phyloP scores from a whole-genome alignment of 805 yeast genomes.

The Candida schatavii region DNA sequence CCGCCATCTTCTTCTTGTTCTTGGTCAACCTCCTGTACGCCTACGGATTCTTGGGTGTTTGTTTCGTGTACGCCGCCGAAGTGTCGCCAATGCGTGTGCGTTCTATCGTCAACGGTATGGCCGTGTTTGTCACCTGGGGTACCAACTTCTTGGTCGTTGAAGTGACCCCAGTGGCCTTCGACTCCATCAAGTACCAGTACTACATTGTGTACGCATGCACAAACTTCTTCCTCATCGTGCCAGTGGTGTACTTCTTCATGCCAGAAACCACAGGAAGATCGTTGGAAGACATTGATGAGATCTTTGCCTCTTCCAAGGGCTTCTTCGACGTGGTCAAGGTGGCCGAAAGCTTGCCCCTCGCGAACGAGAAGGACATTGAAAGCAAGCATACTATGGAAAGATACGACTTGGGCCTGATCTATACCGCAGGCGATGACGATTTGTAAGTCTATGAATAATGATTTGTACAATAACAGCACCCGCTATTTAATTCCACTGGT shows the following conservation, averaged over 20 bases:
- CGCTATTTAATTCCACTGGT: too few species aligned
- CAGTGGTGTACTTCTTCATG: slow-evolving; percentile 42
- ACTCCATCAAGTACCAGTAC: slow-evolving; percentile 35
- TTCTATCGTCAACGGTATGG: slow-evolving; percentile 41
- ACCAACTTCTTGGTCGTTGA: slow-evolving; percentile 44
- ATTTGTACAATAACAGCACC: too few species aligned
- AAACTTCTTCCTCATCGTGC: slow-evolving; percentile 35
- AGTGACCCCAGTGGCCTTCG: slow-evolving; percentile 44
- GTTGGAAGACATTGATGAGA: slow-evolving; percentile 51
- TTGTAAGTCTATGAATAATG: too few species aligned
- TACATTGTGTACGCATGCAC: slow-evolving; percentile 41
- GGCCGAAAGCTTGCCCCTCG: too few species aligned
- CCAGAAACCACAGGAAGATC: slow-evolving; percentile 45
- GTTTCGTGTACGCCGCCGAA: slow-evolving; percentile 46
- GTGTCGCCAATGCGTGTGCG: slow-evolving; percentile 45
- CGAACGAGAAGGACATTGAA: too few species aligned
- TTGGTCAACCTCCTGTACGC: slow-evolving; percentile 26
- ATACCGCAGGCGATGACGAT: too few species aligned
- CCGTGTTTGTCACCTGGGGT: slow-evolving; percentile 46
- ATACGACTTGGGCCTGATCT: neutral
- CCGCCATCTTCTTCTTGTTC: slow-evolving; percentile 28
- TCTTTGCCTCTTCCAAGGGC: slow-evolving; percentile 62
- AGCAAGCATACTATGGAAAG: neutral
- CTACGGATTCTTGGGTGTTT: slow-evolving; percentile 38
- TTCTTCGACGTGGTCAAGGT: too few species aligned